A percentile compares a stretch with the other conserved stretches of the same genome.
These are phyloP conservation scores for Yamadazyma insecticola DNA, from an alignment of 805 yeast genomes.

Conservation along the genomic window DNA sequence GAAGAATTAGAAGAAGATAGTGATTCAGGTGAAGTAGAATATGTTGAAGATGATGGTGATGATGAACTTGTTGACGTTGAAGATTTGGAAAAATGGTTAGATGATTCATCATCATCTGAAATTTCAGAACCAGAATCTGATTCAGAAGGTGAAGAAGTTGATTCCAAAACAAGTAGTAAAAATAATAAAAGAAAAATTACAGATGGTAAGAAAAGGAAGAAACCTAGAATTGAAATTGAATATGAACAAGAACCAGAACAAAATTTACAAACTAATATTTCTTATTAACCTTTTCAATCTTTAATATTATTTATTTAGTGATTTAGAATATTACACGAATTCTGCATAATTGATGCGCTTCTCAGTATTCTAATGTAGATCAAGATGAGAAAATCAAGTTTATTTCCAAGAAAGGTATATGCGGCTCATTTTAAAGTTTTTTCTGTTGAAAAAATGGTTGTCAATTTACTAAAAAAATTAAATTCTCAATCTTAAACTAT, in stretches of 20 bases:
- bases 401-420: too few species aligned
- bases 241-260: slow-evolving; percentile 48
- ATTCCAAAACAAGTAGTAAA: slow-evolving; percentile 7
- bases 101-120: slow-evolving; percentile 36
- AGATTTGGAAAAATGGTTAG: slow-evolving; percentile 87
- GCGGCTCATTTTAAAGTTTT: too few species aligned
- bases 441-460: too few species aligned
- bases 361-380: too few species aligned
- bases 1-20: slow-evolving; percentile 28
- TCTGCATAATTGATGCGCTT: too few species aligned
- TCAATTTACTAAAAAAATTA: too few species aligned
- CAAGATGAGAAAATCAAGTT: too few species aligned
- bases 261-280: slow-evolving; percentile 12
- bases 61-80: slow-evolving; percentile 90
- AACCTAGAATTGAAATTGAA: slow-evolving; percentile 73
- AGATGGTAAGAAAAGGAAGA: slow-evolving; percentile 9
- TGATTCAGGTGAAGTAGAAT: slow-evolving; percentile 75
- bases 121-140: slow-evolving; percentile 27
- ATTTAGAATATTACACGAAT: too few species aligned
- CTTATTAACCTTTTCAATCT: slow-evolving; percentile 1
- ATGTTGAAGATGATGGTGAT: slow-evolving; percentile 86
- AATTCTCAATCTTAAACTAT: too few species aligned
- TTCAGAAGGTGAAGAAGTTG: slow-evolving; percentile 32
- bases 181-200: slow-evolving; percentile 40
- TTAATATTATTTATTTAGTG: too few species aligned